These are phyloP conservation scores for Acer yangbiense DNA, from an alignment of 345 rosid genomes.

Conservation along the genomic window DNA sequence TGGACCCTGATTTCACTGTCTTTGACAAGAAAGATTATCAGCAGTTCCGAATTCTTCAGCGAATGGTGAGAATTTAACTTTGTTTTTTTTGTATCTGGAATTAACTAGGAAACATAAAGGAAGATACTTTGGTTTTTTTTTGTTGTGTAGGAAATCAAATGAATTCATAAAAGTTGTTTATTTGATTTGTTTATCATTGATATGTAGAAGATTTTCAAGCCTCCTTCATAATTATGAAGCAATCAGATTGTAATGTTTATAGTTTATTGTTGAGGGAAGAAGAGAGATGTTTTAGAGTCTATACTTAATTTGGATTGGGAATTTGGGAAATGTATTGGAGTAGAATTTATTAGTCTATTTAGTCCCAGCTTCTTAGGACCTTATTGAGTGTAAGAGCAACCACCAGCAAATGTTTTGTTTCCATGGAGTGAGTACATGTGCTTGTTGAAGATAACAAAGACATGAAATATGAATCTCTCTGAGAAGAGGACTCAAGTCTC, in stretches of 20 bases:
- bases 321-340: no score
- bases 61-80: slow-evolving; percentile 50
- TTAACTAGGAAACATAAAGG: neutral
- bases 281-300: no score
- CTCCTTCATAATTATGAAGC: no score
- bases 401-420: neutral
- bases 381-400: neutral
- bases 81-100: neutral
- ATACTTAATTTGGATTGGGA: no score
- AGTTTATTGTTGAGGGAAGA: no score
- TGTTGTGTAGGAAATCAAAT: neutral
- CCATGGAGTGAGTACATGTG: neutral
- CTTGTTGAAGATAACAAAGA: neutral
- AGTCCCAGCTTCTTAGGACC: neutral
- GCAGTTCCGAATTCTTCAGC: slow-evolving; percentile 70
- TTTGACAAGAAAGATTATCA: slow-evolving; percentile 93
- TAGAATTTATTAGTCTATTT: no score
- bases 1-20: slow-evolving; percentile 82
- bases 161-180: no score
- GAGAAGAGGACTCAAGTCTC: neutral
- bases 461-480: neutral
- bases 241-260: no score
- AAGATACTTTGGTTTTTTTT: neutral
- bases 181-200: neutral
- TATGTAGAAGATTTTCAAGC: neutral